These are phyloP conservation scores for Musa beccarii DNA, from an alignment of 176 grass and related monocot species.

Conservation along the genomic window DNA sequence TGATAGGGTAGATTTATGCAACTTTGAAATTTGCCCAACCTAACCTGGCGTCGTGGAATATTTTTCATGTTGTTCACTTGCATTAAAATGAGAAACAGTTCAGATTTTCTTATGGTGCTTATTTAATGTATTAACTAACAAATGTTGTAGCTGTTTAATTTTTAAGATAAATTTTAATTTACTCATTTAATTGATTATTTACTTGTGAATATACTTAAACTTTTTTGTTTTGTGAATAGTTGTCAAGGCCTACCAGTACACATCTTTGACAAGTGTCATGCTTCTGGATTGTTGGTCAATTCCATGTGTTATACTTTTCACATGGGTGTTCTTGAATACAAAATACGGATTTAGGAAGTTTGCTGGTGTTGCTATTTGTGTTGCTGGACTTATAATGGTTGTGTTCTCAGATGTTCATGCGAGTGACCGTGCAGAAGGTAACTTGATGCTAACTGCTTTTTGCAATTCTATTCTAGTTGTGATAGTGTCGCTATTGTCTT, in stretches of 20 bases:
- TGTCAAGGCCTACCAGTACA: constrained; percentile 90
- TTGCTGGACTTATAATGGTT: constrained; percentile 55
- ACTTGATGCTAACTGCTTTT: not conserved
- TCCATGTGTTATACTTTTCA: constrained; percentile 70
- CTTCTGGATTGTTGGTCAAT: constrained; percentile 90
- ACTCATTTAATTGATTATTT: not conserved
- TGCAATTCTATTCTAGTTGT: not conserved
- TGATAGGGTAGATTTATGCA: too few relatives aligned
- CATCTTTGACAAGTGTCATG: constrained; percentile 91
- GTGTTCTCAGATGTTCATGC: constrained; percentile 82
- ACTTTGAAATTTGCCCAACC: too few relatives aligned
- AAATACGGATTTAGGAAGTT: constrained; percentile 66
- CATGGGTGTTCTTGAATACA: constrained; percentile 75
- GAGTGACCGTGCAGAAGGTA: constrained; percentile 48
- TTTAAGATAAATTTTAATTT: not conserved
- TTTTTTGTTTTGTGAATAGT: constrained; percentile 21
- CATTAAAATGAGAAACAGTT: not conserved
- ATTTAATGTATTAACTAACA: not conserved
- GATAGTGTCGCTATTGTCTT: not conserved
- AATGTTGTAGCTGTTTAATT: not conserved
- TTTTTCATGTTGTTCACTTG: not conserved
- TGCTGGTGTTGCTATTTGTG: constrained; percentile 51
- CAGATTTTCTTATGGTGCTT: not conserved
- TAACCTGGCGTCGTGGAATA: not conserved
- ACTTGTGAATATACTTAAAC: not conserved